A percentile compares a stretch with the other conserved stretches of the same genome.
Evolutionary conservation across 805 yeast genomes (phyloP).

Genomic region (Starmerella lactis-condensi): DNA sequence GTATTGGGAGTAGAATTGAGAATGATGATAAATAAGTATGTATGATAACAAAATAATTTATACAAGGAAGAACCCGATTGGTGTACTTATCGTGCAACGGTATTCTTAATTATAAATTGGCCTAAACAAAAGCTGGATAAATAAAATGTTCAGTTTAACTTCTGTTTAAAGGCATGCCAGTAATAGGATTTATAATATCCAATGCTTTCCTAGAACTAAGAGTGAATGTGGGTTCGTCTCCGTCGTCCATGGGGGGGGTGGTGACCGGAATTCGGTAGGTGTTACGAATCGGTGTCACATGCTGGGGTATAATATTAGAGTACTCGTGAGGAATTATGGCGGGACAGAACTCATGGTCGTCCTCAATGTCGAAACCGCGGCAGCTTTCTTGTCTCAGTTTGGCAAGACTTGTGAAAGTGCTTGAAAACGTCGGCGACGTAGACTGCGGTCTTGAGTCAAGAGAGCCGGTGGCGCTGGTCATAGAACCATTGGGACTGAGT

Average conservation of each 20-base stretch:
- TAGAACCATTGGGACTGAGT: conserved; percentile 13
- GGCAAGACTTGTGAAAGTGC: conserved; percentile 16
- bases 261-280: conserved; percentile 1
- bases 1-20: no score
- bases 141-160: no score
- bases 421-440: conserved; percentile 19
- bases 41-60: no score
- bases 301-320: conserved; percentile 1
- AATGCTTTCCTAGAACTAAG: conserved; percentile 13
- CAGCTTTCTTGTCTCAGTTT: conserved; percentile 28
- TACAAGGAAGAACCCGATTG: no score
- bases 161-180: conserved; percentile 20
- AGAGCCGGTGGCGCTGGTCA: conserved; percentile 5
- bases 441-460: conserved; percentile 17
- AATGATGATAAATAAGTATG: no score
- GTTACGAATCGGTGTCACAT: background rate
- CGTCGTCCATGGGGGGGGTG: background rate
- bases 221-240: conserved; percentile 8
- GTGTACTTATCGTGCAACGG: no score
- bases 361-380: conserved; percentile 52
- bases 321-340: conserved; percentile 18
- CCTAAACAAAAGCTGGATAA: no score
- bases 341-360: conserved; percentile 57
- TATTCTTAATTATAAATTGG: conserved; percentile 1
- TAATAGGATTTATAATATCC: conserved; percentile 17